Conservation (phyloP, 1,139 yeast species). For the Debaryomyces udenii region DNA sequence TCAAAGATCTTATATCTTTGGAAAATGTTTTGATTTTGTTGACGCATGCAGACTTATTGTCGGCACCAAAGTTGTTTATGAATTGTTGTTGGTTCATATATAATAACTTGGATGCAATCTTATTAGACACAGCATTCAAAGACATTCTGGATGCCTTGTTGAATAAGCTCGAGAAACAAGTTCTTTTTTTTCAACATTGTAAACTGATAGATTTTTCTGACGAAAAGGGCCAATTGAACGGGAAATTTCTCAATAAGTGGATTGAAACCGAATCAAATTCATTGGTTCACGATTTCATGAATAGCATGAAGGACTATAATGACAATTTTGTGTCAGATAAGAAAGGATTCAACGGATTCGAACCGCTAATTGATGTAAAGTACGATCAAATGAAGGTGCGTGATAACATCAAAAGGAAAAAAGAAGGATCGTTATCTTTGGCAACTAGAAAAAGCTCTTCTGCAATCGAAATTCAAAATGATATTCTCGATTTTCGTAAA, state of each 20-base stretch:
- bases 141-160: conserved; percentile 34
- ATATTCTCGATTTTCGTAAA: conserved; percentile 26
- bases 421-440: conserved; percentile 13
- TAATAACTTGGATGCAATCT: conserved; percentile 63
- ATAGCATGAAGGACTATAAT: conserved; percentile 44
- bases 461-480: conserved; percentile 17
- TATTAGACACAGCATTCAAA: conserved; percentile 50
- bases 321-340: conserved; percentile 52
- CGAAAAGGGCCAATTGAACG: conserved; percentile 21
- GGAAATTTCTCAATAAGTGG: conserved; percentile 18
- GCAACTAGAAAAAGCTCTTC: conserved; percentile 31
- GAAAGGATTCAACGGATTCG: conserved; percentile 42
- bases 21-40: conserved; percentile 65
- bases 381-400: conserved; percentile 14
- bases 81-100: conserved; percentile 71
- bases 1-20: conserved; percentile 59
- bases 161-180: conserved; percentile 30
- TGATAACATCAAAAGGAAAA: conserved; percentile 5
- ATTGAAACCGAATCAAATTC: conserved; percentile 26
- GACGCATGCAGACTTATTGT: conserved; percentile 53
- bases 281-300: conserved; percentile 33
- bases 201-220: conserved; percentile 26
- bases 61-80: conserved; percentile 58
- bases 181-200: conserved; percentile 32
- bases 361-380: conserved; percentile 51